Evolutionary conservation across 495 filamentous ascomycete species (phyloP), one percentile per base, ranked within the genome.

Genomic region (Talaromyces proteolyticus): DNA sequence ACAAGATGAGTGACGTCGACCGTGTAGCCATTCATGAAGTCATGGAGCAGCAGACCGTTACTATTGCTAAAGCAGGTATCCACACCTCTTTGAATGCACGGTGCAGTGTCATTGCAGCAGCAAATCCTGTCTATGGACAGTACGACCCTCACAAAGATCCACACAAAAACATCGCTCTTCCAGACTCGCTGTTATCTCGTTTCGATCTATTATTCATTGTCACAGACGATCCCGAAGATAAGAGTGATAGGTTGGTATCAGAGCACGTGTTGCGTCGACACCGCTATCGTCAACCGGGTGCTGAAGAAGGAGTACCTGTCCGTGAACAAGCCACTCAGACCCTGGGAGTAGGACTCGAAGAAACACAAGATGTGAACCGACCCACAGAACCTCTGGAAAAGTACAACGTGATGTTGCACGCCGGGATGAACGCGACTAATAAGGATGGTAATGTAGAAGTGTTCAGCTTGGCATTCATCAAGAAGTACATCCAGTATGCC

Each of bases 31-130:
- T 99, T 58, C 93, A 99, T 78, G 93, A 99, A 89, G 93, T 99
- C 49, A 99, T 99, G 93, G 93, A 99, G 68, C 93, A 99, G 72
- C 93, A 99, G 64, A 99, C 93, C 0, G 93, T 99, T 52, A 99
- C 93, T 22, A 97, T 99, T 59, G 93, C 93, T 22, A 99, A 99
- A 70, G 93, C 93, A 4, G 93, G 93, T 55, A 99, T 99, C 43
- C 93, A 99, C 68, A 99, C 93, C 5, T 95, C 90, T 18, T 80
- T 99, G 50, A 99, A 99, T 58, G 94, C 93, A 25, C 84, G 93
- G 38, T 99, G 94, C 72, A 93, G 88, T 74, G 93, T 99, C 50
- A 83, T 99, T 56, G 93, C 93, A 21, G 93, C 93, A 3, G 93
- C 93, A 53, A 99, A 99, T 64, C 93, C 93, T 6, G 93, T 97